Evolutionary conservation across 2,329 filamentous ascomycete genomes (phyloP).

Genomic region (Pestalotiopsis fici): DNA sequence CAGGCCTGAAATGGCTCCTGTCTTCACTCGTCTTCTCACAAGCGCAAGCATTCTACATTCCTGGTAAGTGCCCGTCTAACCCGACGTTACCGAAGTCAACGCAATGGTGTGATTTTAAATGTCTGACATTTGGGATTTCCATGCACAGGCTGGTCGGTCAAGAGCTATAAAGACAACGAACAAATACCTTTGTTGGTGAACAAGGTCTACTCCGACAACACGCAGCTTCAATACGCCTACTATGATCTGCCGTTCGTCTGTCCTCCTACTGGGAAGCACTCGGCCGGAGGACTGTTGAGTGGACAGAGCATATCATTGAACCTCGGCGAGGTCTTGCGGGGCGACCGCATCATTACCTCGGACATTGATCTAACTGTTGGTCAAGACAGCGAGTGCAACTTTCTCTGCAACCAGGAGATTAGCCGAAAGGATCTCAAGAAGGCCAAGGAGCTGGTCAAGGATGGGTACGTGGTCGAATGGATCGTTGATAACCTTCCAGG

Average conservation of each 20-base stretch:
- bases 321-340: constrained; percentile 82
- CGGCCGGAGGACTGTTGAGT: constrained; percentile 69
- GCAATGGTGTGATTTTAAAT: constrained; percentile 13
- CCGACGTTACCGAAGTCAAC: background rate
- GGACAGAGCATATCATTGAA: constrained; percentile 81
- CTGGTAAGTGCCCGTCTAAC: constrained; percentile 58
- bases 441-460: constrained; percentile 70
- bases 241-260: constrained; percentile 87
- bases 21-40: constrained; percentile 47
- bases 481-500: constrained; percentile 91
- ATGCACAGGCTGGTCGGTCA: constrained; percentile 72
- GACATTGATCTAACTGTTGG: constrained; percentile 82
- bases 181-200: constrained; percentile 85
- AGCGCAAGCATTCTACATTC: constrained; percentile 78
- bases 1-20: constrained; percentile 44
- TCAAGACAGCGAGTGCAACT: constrained; percentile 70
- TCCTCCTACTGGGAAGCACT: constrained; percentile 69
- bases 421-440: constrained; percentile 64
- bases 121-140: constrained; percentile 8
- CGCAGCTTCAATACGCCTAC: constrained; percentile 89
- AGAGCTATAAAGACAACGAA: constrained; percentile 75
- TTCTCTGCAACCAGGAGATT: constrained; percentile 71
- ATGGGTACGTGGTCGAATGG: constrained; percentile 89
- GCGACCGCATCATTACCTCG: constrained; percentile 81
- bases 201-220: constrained; percentile 88